Conservation (phyloP, 2,329 filamentous ascomycete species). For the Pyrenophora teres region DNA sequence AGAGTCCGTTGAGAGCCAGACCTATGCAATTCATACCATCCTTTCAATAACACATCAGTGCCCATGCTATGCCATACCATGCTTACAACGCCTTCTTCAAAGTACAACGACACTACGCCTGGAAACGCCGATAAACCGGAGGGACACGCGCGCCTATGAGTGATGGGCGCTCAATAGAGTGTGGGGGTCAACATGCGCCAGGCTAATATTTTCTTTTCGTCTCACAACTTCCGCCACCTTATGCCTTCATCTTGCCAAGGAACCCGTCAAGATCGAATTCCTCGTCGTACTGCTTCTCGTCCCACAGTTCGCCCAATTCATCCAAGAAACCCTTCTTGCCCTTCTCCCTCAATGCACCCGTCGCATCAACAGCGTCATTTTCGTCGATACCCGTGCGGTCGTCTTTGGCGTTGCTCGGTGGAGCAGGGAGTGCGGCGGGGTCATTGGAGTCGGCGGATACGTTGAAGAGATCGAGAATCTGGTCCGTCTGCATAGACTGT, state of each 20-base stretch:
- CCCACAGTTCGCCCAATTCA: constrained; percentile 94
- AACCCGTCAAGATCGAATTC: constrained; percentile 97
- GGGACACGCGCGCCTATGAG: too few species aligned
- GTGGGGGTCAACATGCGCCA: too few species aligned
- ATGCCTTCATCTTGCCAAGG: constrained; percentile 84
- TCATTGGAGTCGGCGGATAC: constrained; percentile 58
- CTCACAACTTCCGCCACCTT: neutral
- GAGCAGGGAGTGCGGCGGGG: constrained; percentile 61
- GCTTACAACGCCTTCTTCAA: neutral
- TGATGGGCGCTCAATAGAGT: too few species aligned
- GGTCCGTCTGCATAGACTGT: constrained; percentile 95
- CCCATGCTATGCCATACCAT: neutral
- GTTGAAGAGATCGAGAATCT: constrained; percentile 96
- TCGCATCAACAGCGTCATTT: constrained; percentile 80
- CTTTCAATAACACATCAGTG: neutral
- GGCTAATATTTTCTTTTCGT: neutral
- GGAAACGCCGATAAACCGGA: neutral
- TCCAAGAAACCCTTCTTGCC: constrained; percentile 97
- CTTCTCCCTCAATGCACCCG: constrained; percentile 88
- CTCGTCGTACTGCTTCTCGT: constrained; percentile 96
- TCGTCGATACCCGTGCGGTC: constrained; percentile 72
- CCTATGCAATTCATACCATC: neutral
- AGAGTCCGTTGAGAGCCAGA: neutral
- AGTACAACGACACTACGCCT: neutral
- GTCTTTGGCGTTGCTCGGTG: constrained; percentile 65